Evolutionary conservation across 768 basidiomycete species (phyloP), one percentile per base, ranked within the genome.

Genomic region (Fomitopsis pulvina): DNA sequence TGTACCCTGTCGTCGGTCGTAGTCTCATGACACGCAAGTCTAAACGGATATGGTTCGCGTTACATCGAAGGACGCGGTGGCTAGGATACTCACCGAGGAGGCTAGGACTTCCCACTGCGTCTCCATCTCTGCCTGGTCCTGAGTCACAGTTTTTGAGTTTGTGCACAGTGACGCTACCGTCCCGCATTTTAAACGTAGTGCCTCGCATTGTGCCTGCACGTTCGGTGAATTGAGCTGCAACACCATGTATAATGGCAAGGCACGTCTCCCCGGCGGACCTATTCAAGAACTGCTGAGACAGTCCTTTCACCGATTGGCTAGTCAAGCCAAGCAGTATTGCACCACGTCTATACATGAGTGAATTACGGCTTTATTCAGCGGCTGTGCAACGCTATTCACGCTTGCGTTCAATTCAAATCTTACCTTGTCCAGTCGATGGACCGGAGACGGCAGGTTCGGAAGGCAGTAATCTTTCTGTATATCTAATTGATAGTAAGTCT

Each of bases 371-470:
- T 85, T 85, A 0, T 85, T 86, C 1, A 83, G 85, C 1, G 69
- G 63, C 85, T 86, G 42, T 4, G 9, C 32, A 39, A 26, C n/a
- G n/a, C n/a, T n/a, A n/a, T 27, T 18, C 18, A 38, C 4, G 14
- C 6, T 4, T 28, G 20, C 30, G n/a, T n/a, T 38, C 4, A 37
- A 32, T 4, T 21, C 5, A 9, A 25, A 26, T 21, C 61, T 14
- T 22, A 80, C 85, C 70, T 81, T 83, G 67, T 86, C 84, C 4
- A 87, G 71, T 12, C 85, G 75, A 59, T 87, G 85, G 20, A 85
- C 28, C 21, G 37, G 20, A 38, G 26, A 39, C 40, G 40, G 8
- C 49, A 14, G 8, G 30, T 21, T 7, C 49, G 47, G 18, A 2
- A 24, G 9, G 4, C 22, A 22, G 27, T 37, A 37, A 18, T 5